phyloP scores from a whole-genome alignment of 1,284 basidiomycete genomes.

The Trichosporon sp. region DNA sequence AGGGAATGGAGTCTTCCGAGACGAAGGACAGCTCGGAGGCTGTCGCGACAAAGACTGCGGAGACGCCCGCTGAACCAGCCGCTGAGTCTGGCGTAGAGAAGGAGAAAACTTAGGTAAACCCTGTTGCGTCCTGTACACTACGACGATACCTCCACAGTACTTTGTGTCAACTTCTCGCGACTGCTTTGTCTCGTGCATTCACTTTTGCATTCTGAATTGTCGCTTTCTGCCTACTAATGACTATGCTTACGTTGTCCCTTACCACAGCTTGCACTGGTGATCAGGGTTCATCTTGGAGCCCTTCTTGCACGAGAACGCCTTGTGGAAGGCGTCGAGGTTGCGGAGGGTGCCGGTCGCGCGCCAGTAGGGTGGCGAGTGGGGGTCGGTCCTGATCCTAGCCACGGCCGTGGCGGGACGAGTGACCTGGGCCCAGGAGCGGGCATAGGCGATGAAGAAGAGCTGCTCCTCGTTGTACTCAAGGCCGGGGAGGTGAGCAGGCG shows the following conservation, averaged over 20 bases:
- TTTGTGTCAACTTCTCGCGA: too few species aligned
- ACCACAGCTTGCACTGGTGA: background rate
- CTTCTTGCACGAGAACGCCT: conserved; percentile 44
- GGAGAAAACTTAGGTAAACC: background rate
- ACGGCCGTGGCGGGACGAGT: conserved; percentile 53
- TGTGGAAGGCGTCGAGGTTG: conserved; percentile 45
- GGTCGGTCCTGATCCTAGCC: conserved; percentile 73
- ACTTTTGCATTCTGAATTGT: background rate
- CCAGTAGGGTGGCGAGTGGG: conserved; percentile 73
- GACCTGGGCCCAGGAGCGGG: conserved; percentile 34
- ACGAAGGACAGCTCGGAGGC: background rate
- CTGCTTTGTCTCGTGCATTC: background rate
- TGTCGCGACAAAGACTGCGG: background rate
- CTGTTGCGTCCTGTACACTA: background rate
- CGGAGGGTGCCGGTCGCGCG: conserved; percentile 74
- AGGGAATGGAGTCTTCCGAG: background rate
- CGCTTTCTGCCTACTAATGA: background rate
- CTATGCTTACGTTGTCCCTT: conserved; percentile 24
- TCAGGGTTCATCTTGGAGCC: conserved; percentile 36
- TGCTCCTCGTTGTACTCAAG: conserved; percentile 73
- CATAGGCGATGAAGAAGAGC: conserved; percentile 84
- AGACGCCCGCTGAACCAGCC: background rate
- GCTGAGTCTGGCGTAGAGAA: background rate
- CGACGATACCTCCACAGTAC: background rate
- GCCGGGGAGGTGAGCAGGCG: conserved; percentile 67